These are phyloP conservation scores for Daucus carota DNA, from an alignment of 129 eudicot genomes.

Conservation along the genomic window DH1_v3.0 NC_030385.2:44748501-44749000, in stretches of 20 bases:
- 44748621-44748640: background rate
- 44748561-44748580: background rate
- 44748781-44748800: background rate
- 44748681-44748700: background rate
- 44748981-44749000: background rate
- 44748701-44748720: background rate
- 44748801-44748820: background rate
- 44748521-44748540: background rate
- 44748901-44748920: background rate
- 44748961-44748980: background rate
- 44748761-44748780: conserved; percentile 6
- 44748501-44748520: background rate
- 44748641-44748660: conserved; percentile 1
- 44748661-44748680: background rate
- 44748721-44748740: conserved; percentile 1
- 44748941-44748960: background rate
- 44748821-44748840: conserved; percentile 8
- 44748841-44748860: background rate
- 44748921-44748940: background rate
- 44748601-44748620: conserved; percentile 1
- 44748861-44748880: background rate
- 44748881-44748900: background rate
- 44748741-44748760: conserved; percentile 22
- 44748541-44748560: background rate
- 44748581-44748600: background rate